These are phyloP conservation scores for Aspergillus asperescens DNA, from an alignment of 495 filamentous ascomycete genomes.

Conservation along the genomic window DNA sequence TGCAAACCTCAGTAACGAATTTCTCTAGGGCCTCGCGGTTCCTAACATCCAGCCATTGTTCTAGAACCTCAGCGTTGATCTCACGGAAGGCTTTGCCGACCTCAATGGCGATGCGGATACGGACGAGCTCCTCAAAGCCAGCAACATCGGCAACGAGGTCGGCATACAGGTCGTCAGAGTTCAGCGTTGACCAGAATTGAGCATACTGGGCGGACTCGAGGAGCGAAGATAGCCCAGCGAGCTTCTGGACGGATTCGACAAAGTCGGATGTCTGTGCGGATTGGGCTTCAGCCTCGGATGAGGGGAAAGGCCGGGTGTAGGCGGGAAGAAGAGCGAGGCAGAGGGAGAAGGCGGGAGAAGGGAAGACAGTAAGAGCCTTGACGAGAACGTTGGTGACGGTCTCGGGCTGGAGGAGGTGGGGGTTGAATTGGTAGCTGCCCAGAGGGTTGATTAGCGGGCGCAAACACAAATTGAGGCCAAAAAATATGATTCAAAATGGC, in stretches of 20 bases:
- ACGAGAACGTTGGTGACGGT: conserved; percentile 97
- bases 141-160: conserved; percentile 89
- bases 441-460: neutral
- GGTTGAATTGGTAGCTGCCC: conserved; percentile 97
- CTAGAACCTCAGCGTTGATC: conserved; percentile 67
- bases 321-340: conserved; percentile 86
- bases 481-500: conserved; percentile 12
- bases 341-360: conserved; percentile 90
- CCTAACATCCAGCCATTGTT: conserved; percentile 79
- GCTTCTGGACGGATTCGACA: conserved; percentile 82
- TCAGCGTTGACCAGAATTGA: conserved; percentile 88
- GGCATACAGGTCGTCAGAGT: conserved; percentile 92
- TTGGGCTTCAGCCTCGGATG: conserved; percentile 49
- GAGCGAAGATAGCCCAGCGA: conserved; percentile 73
- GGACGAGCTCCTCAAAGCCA: conserved; percentile 95
- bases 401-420: conserved; percentile 93
- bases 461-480: neutral
- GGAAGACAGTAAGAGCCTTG: conserved; percentile 96
- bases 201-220: conserved; percentile 82
- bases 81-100: conserved; percentile 84
- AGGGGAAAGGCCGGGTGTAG: conserved; percentile 58
- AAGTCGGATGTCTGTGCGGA: conserved; percentile 59
- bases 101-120: conserved; percentile 83
- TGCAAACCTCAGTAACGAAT: conserved; percentile 78
- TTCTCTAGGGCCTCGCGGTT: conserved; percentile 65